Conservation (phyloP, 768 basidiomycete species). For the Leccinum boreale region DNA sequence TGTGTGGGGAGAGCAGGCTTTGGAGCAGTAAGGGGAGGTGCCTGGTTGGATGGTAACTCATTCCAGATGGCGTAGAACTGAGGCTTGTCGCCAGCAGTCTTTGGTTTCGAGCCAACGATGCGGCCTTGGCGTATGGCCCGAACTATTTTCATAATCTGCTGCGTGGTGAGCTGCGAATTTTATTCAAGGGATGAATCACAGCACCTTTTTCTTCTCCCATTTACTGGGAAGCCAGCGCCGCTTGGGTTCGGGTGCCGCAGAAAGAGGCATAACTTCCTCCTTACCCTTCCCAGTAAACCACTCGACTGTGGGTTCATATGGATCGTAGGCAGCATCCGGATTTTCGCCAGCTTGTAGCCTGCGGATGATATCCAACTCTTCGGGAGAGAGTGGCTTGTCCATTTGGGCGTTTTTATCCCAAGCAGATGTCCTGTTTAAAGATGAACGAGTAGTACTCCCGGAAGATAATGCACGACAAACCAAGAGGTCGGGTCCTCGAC, state of each 20-base stretch:
- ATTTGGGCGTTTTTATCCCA: constrained; percentile 85
- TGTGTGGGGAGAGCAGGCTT: constrained; percentile 87
- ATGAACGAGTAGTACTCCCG: not conserved
- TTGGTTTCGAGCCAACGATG: constrained; percentile 88
- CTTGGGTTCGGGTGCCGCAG: constrained; percentile 91
- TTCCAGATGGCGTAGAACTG: constrained; percentile 91
- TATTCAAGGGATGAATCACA: not conserved
- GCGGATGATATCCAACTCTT: constrained; percentile 94
- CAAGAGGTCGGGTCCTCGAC: constrained; percentile 90
- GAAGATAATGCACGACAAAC: constrained; percentile 40
- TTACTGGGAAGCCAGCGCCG: constrained; percentile 95
- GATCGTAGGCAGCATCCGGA: constrained; percentile 87
- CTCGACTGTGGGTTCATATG: constrained; percentile 89
- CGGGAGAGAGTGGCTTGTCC: constrained; percentile 81
- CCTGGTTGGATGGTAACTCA: constrained; percentile 64
- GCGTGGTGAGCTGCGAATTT: constrained; percentile 1
- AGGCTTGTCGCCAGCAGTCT: constrained; percentile 56
- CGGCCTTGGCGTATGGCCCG: constrained; percentile 96
- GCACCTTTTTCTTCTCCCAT: constrained; percentile 99
- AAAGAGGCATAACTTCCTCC: constrained; percentile 92
- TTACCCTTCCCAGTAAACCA: constrained; percentile 98
- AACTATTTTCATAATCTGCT: constrained; percentile 97
- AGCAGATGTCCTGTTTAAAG: constrained; percentile 70
- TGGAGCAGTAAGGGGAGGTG: constrained; percentile 90
- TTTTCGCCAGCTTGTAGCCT: constrained; percentile 88